Evolutionary conservation across 169 alveolate species (phyloP).

Genomic region (Eimeria mitis): DNA sequence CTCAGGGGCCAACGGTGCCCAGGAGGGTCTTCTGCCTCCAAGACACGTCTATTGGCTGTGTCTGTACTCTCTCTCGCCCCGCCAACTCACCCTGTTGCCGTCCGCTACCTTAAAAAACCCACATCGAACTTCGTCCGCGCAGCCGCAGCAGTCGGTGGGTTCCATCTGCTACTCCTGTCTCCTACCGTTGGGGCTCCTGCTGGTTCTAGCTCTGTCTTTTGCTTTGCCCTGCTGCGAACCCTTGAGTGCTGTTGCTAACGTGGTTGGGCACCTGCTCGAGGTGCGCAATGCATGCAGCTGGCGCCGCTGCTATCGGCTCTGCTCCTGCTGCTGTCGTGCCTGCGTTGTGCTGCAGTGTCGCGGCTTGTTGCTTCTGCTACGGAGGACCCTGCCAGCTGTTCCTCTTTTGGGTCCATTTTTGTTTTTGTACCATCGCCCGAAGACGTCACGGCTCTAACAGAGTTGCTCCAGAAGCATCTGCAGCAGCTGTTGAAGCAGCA

Average conservation of each 20-base stretch:
- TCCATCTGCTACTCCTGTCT: not conserved
- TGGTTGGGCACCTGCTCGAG: not conserved
- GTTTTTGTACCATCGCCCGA: constrained; percentile 37
- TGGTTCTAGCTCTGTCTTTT: not conserved
- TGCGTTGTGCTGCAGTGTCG: constrained; percentile 48
- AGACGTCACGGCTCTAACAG: constrained; percentile 27
- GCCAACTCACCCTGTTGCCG: constrained; percentile 37
- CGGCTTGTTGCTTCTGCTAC: constrained; percentile 26
- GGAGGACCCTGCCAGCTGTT: not conserved
- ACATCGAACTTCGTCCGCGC: constrained; percentile 27
- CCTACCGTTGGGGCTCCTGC: not conserved
- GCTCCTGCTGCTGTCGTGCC: not conserved
- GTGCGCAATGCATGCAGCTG: not conserved
- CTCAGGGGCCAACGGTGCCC: not conserved
- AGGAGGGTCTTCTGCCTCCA: not conserved
- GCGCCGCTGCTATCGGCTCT: not conserved
- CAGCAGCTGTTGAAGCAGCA: constrained; percentile 2
- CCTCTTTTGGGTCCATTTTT: constrained; percentile 23
- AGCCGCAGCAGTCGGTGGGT: constrained; percentile 52
- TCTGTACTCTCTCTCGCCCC: constrained; percentile 15
- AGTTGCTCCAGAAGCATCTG: constrained; percentile 8
- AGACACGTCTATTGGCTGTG: not conserved
- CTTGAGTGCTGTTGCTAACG: not conserved
- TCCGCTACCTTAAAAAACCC: constrained; percentile 46
- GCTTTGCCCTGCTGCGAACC: not conserved